phyloP scores from a whole-genome alignment of 208 protist genomes.

The Leishmania braziliensis region DNA sequence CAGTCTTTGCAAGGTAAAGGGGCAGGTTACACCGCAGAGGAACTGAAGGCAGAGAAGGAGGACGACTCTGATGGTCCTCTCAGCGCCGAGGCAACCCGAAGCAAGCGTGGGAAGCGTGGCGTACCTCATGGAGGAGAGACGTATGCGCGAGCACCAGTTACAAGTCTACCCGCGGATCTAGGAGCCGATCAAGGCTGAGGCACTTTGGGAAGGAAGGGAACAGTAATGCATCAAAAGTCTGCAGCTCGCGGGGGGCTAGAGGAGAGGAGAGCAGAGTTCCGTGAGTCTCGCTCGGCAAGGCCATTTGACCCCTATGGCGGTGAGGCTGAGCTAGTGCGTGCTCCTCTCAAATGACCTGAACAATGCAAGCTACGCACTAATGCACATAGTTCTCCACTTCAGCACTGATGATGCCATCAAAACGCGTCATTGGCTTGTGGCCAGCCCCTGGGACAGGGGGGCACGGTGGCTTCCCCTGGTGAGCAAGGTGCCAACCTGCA shows the following conservation, averaged over 20 bases:
- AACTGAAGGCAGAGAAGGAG: too few species aligned
- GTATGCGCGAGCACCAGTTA: neutral
- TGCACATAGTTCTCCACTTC: neutral
- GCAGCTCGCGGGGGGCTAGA: neutral
- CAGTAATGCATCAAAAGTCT: neutral
- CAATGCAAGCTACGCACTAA: neutral
- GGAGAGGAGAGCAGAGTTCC: neutral
- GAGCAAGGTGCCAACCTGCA: too few species aligned
- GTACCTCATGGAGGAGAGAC: neutral
- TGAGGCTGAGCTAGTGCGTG: neutral
- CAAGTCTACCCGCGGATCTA: neutral
- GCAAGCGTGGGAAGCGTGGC: neutral
- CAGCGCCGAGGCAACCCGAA: neutral
- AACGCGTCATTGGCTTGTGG: neutral
- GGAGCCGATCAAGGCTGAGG: neutral
- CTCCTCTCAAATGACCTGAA: neutral
- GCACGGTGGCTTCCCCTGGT: too few species aligned
- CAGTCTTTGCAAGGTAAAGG: too few species aligned
- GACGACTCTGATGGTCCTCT: neutral
- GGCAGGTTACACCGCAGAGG: too few species aligned
- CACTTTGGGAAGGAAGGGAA: neutral
- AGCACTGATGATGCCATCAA: neutral
- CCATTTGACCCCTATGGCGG: neutral
- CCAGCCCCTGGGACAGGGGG: too few species aligned
- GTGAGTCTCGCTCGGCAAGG: neutral